These are phyloP conservation scores for Fragaria ananassa DNA, from an alignment of 306 rosid genomes.

Conservation along the genomic window DNA sequence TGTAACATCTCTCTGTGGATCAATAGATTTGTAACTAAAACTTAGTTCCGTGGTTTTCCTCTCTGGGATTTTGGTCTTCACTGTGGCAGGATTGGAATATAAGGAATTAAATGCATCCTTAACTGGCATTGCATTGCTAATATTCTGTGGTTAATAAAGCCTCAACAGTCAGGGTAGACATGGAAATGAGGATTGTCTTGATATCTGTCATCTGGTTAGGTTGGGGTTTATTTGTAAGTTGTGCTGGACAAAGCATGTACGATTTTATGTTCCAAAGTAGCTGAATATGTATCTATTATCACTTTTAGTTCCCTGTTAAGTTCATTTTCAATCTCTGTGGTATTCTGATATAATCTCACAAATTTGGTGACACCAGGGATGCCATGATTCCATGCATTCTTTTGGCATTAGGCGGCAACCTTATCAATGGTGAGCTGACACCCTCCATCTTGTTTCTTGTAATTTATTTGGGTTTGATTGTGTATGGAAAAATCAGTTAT, in stretches of 20 bases:
- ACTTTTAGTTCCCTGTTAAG: neutral
- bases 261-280: neutral
- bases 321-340: neutral
- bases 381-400: conserved; percentile 99
- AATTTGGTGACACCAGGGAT: conserved; percentile 60
- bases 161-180: neutral
- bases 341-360: conserved; percentile 26
- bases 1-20: neutral
- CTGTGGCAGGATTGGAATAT: neutral
- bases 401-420: conserved; percentile 96
- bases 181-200: neutral
- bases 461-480: neutral
- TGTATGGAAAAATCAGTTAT: neutral
- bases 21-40: neutral
- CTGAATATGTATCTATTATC: neutral
- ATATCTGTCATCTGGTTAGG: neutral
- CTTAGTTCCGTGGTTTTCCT: neutral
- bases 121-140: neutral
- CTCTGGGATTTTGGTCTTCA: neutral
- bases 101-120: neutral
- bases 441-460: neutral
- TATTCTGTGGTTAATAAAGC: neutral
- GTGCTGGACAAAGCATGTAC: neutral
- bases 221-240: neutral
- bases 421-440: conserved; percentile 71